Evolutionary conservation across 768 basidiomycete genomes (phyloP).

Genomic region (Trametes sanguinea): DNA sequence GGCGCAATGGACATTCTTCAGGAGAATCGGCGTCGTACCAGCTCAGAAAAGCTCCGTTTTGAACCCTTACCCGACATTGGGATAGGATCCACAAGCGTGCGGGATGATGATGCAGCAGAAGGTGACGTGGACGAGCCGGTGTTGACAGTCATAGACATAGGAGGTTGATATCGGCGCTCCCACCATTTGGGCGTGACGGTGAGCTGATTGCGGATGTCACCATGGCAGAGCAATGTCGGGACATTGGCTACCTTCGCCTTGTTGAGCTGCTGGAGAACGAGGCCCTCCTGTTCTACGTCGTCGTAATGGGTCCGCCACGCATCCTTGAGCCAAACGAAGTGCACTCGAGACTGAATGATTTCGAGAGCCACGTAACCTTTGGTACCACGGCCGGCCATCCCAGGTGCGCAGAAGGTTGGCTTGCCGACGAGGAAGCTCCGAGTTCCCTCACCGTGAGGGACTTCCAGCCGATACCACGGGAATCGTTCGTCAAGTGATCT

Average conservation of each 20-base stretch:
- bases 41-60: background rate
- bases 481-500: background rate
- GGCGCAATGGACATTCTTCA: background rate
- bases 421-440: constrained; percentile 15
- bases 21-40: background rate
- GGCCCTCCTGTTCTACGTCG: constrained; percentile 3
- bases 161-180: background rate
- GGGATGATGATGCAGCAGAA: background rate
- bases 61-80: background rate
- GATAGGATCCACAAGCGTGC: background rate
- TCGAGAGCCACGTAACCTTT: constrained; percentile 22
- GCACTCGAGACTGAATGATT: background rate
- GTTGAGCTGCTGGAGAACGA: background rate
- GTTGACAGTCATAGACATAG: background rate
- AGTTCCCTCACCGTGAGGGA: background rate
- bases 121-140: too few relatives aligned
- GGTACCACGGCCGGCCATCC: constrained; percentile 17
- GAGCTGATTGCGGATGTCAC: background rate
- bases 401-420: background rate
- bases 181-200: background rate
- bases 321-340: constrained; percentile 12
- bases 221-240: constrained; percentile 10
- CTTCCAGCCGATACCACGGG: constrained; percentile 7
- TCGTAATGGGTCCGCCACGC: constrained; percentile 8
- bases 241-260: background rate